Evolutionary conservation across 305 asterid genomes (phyloP), one percentile per base, ranked within the genome.

Genomic region (Plantago rigida): DNA sequence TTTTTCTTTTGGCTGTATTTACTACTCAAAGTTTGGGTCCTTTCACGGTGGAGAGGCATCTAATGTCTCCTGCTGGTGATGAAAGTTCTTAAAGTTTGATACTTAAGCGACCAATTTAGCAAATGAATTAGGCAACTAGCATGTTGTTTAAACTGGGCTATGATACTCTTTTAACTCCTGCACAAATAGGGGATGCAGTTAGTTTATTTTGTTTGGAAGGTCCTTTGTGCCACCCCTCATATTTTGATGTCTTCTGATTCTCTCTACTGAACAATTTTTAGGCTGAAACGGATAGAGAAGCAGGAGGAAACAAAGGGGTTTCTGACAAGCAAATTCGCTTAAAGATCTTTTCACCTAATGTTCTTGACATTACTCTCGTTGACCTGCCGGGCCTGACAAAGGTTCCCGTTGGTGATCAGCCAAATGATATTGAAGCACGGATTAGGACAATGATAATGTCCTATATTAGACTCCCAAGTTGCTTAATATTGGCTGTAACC

Each of bases 401-500:
- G 78, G 96, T 87, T 34, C 95, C 99, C 51, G 99, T 93, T 69
- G 99, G 99, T 42, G 99, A 93, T 67, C 99, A 93, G 74, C 99
- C 99, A 55, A 66, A 94, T 61, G 97, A 93, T 74, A 93, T 93
- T 72, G 99, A 93, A 80, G 89, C 94, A 61, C 96, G 97, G 45
- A 89, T 93, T 66, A 93, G 99, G 72, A 93, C 94, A 67, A 85
- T 93, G 99, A 89, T 93, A 68, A 89, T 92, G 99, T 84, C 97
- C 8, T 89, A 86, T 71, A 93, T 89, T 65, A 87, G 81, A 72
- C 85, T 72, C 24, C 95, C 81, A 49, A 89, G 86, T 73, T 93
- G 99, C 75, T 73, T 93, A 69, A 89, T 93, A 75, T 77, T 93
- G 62, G 99, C 99, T 51, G 99, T 93, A n/a, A 85, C 99, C 19